Base-by-base conservation (phyloP, 345 rosid species). In the Erysimum cheiranthoides region DNA sequence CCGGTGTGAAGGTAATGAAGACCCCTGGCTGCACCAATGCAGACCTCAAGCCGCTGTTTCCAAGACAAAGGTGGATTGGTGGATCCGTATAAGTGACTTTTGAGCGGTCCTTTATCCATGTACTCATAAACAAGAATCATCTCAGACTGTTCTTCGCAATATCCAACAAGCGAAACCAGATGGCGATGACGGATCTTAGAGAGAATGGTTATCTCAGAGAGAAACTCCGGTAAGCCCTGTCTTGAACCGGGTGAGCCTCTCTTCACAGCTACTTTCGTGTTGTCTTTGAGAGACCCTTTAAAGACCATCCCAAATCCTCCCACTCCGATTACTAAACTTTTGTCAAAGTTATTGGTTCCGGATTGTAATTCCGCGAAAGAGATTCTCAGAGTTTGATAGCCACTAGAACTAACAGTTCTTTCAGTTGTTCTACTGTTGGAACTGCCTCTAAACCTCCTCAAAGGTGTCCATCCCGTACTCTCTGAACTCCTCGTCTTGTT, bases 301-400 rank as follows among this genome's bases (percentile, higher is more conserved):
- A 79, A 94, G 8, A 94, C 98, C 93, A 90, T 89, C 25, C 98
- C 98, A 68, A 94, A 94, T 66, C 98, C 98, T 1, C 98, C 98
- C 0, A 88, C 86, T 72, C 98, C 97, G 38, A 94, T 82, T 11
- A 92, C 77, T 58, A 90, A 82, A 73, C 42, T 86, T 73, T 63
- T 84, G 67, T 92, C 91, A n/a, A 94, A 94, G 73, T 85, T 90
- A 78, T 85, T 92, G 0, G 99, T 95, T 43, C 90, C 96, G 10
- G 52, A 54, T 25, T 86, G 89, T 63, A 92, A 13, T n/a, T 95
- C 97, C 5, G 85, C 85, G 27, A 92, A 92, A 9, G 97, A 86
- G 73, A 95, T 84, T 81, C 82, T 79, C 81, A 92, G 75, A 70
- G 89, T 77, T 25, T 81, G 87, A 64, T 81, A 87, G 38, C 93